Evolutionary conservation across 306 rosid genomes (phyloP).

Genomic region (Sophora flavescens): DNA sequence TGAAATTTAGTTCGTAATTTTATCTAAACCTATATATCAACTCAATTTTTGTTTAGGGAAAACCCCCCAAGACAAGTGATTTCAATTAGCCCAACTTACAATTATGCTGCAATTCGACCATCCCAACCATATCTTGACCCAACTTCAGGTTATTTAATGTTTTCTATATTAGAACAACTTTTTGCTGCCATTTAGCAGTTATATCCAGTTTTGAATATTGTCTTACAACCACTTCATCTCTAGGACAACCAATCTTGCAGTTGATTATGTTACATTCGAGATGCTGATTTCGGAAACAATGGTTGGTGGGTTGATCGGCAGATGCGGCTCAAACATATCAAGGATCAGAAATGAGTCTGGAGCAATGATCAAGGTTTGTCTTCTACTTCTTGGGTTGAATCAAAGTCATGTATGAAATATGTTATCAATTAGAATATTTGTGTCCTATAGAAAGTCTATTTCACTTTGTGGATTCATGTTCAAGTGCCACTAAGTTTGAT

Average conservation of each 20-base stretch:
- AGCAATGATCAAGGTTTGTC: slow-evolving; percentile 84
- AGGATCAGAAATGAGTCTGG: slow-evolving; percentile 96
- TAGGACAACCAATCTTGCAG: slow-evolving; percentile 99
- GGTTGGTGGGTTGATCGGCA: slow-evolving; percentile 97
- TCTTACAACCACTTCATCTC: slow-evolving; percentile 96
- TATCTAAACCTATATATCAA: slow-evolving; percentile 25
- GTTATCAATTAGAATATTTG: not conserved
- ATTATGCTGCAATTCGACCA: slow-evolving; percentile 71
- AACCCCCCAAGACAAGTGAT: slow-evolving; percentile 92
- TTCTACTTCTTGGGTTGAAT: slow-evolving; percentile 14
- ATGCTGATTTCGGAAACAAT: slow-evolving; percentile 96
- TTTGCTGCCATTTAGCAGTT: slow-evolving; percentile 62
- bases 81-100: slow-evolving; percentile 88
- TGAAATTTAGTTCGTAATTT: slow-evolving; percentile 39
- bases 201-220: slow-evolving; percentile 74
- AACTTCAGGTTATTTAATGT: slow-evolving; percentile 85
- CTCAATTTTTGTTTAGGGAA: slow-evolving; percentile 61
- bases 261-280: slow-evolving; percentile 95
- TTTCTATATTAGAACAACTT: slow-evolving; percentile 55
- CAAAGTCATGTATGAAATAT: not conserved
- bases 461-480: slow-evolving; percentile 30
- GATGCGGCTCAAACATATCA: slow-evolving; percentile 87
- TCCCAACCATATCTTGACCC: slow-evolving; percentile 78
- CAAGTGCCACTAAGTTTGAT: not conserved
- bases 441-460: not conserved